phyloP scores from a whole-genome alignment of 2,329 filamentous ascomycete species.

The Fusarium tricinctum region DNA sequence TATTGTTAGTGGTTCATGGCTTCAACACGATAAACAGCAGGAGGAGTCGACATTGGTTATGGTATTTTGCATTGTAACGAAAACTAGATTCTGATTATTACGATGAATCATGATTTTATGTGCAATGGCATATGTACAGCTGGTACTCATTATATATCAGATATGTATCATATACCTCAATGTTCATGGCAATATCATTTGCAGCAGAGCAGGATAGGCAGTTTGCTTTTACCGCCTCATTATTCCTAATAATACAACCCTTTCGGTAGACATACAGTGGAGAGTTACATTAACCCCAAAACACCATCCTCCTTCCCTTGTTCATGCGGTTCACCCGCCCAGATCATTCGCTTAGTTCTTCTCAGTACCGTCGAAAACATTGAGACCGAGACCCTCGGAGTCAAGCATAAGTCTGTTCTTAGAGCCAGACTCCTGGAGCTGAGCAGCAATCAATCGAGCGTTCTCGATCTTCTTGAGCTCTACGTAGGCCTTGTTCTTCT shows the following conservation, averaged over 20 bases:
- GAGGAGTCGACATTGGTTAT: too few species aligned
- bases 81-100: neutral
- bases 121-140: neutral
- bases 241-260: conserved; percentile 52
- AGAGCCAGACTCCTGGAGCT: conserved; percentile 86
- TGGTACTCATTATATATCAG: too few species aligned
- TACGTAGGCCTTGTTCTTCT: conserved; percentile 98
- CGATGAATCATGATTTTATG: neutral
- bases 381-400: conserved; percentile 89
- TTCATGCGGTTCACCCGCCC: conserved; percentile 1
- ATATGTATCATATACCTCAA: too few species aligned
- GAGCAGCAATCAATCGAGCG: conserved; percentile 86
- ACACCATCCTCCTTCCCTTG: conserved; percentile 20
- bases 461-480: conserved; percentile 99
- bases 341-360: conserved; percentile 52
- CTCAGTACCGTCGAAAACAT: conserved; percentile 75
- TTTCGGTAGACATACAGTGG: conserved; percentile 61
- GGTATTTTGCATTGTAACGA: neutral
- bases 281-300: conserved; percentile 55
- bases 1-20: neutral
- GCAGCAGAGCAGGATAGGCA: conserved; percentile 45
- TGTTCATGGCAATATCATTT: neutral
- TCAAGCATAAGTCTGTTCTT: conserved; percentile 97
- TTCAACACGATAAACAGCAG: neutral
- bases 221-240: conserved; percentile 41